These are phyloP conservation scores for Alternaria arborescens DNA, from an alignment of 2,329 filamentous ascomycete species.

Conservation along the genomic window DNA sequence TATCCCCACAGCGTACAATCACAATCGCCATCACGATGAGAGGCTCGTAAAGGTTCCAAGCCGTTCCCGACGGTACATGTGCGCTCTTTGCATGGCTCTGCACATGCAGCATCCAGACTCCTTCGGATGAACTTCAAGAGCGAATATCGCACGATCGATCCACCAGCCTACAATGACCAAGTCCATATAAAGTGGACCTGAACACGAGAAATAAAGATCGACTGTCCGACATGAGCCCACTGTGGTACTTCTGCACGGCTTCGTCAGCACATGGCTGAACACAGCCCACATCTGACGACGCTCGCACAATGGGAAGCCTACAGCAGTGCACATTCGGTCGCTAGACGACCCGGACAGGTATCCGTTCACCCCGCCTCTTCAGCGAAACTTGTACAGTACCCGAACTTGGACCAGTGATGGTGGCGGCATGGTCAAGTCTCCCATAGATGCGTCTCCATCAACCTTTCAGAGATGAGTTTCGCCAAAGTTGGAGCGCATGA, in stretches of 20 bases:
- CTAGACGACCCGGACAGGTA: not conserved
- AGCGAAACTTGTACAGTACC: not conserved
- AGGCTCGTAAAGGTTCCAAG: not conserved
- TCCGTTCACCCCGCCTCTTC: not conserved
- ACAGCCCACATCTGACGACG: not conserved
- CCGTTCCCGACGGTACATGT: not conserved
- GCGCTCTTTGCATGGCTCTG: not conserved
- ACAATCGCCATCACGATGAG: not conserved
- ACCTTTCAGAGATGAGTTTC: not conserved
- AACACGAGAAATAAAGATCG: constrained; percentile 4
- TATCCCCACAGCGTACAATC: not conserved
- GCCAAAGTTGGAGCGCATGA: not conserved
- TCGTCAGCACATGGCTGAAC: not conserved
- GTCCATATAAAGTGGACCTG: not conserved
- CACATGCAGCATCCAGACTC: not conserved
- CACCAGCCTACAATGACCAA: not conserved
- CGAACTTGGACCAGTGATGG: not conserved
- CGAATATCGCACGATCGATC: not conserved
- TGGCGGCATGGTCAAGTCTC: not conserved
- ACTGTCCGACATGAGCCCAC: not conserved
- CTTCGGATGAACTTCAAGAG: not conserved
- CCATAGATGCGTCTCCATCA: not conserved
- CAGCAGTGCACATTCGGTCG: not conserved
- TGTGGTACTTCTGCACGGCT: not conserved
- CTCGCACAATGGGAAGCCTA: not conserved